Base-by-base conservation (phyloP, 257 asterid genomes). In the Nicotiana paniculata region DNA sequence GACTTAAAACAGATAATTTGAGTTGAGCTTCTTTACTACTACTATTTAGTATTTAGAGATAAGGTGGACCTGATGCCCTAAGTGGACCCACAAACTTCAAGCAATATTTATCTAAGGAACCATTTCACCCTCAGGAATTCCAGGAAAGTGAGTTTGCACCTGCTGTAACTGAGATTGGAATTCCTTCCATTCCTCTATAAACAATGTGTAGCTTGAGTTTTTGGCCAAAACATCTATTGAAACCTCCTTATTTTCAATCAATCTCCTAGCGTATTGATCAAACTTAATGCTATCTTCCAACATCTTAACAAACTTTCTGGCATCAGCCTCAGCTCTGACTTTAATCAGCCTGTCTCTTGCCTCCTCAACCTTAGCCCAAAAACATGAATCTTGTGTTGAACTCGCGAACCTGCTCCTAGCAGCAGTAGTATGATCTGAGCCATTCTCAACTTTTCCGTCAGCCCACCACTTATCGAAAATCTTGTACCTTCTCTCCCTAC, bases 341-440 rank as follows among this genome's bases (percentile, higher is more conserved):
- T 77, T 68, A 9, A 67, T 81, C 26, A 95, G 86, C 35, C 83
- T 68, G 17, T 92, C 97, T 66, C 89, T 89, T 8, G 98, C 96
- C 64, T 92, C 98, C 87, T 95, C 98, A 3, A 93, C 97, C 74
- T 86, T 74, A 17, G 97, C 98, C 98, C 98, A 95, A 81, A 93
- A 95, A 81, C 98, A 93, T 0, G 98, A 89, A 86, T 95, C 98
- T 82, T 92, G 98, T 0, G 98, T 95, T 85, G 88, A 82, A 70
- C 92, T 78, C 0, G 98, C 98, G 5, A 88, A 92, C 81, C 85
- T 90, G 82, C 92, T 95, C 80, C 98, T 91, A 13, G 87, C 86
- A 28, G 87, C 86, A 24, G n/a, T 12, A 46, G 59, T 33, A 43
- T 43, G 59, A 72, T 11, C 35, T 10, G 86, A 89, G 18, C 80